A percentile compares a stretch with the other conserved stretches of the same genome.
Conservation (phyloP, 169 alveolate species). For the Plasmodium malariae region DNA sequence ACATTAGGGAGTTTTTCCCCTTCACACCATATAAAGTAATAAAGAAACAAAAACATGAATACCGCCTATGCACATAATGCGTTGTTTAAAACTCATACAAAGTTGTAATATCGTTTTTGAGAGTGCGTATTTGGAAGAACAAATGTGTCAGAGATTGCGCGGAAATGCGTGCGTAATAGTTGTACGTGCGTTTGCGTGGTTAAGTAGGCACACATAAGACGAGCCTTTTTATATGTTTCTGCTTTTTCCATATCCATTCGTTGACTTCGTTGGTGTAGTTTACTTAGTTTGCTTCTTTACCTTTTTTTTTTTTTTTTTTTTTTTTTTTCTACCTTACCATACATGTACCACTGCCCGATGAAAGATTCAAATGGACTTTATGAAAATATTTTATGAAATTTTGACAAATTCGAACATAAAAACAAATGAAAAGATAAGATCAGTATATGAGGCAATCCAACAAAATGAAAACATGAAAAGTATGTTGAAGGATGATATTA, state of each 20-base stretch:
- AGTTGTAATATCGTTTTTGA: too few species aligned
- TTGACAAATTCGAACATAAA: slow-evolving; percentile 23
- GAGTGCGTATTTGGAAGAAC: too few species aligned
- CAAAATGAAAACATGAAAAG: slow-evolving; percentile 7
- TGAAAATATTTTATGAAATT: slow-evolving; percentile 30
- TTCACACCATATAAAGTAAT: slow-evolving; percentile 45
- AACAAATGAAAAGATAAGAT: slow-evolving; percentile 2
- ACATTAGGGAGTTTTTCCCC: slow-evolving; percentile 32
- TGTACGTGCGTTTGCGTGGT: too few species aligned
- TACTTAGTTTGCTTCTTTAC: too few species aligned
- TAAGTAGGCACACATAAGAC: too few species aligned
- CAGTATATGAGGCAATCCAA: slow-evolving; percentile 19
- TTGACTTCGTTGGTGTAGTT: too few species aligned
- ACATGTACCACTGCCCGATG: not conserved
- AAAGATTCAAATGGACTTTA: slow-evolving; percentile 39
- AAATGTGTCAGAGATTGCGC: too few species aligned
- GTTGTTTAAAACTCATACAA: too few species aligned
- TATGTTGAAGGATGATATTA: not conserved
- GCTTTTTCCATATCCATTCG: too few species aligned
- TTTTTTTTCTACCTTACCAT: not conserved
- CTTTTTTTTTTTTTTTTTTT: slow-evolving; percentile 12
- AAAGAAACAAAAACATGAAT: not conserved
- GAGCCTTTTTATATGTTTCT: too few species aligned
- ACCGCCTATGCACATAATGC: too few species aligned
- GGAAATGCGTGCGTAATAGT: too few species aligned